Percentiles rank a stretch among this genome's conserved stretches.
These are phyloP conservation scores for Bipolaris victoriae DNA, from an alignment of 2,329 filamentous ascomycete species.

Conservation along the genomic window DNA sequence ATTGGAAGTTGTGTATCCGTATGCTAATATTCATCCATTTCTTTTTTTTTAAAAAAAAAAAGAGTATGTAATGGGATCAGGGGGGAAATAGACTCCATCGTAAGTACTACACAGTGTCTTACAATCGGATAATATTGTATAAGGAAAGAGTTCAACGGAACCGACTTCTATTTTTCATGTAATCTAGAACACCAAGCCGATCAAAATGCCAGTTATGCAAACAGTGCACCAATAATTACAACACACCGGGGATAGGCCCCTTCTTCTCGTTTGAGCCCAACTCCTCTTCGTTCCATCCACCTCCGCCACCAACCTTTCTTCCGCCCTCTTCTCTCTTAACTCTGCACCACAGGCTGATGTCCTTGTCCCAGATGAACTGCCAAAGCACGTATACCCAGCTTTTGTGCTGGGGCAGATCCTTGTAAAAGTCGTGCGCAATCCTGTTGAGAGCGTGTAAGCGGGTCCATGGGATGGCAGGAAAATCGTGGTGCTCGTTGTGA, in stretches of 20 bases:
- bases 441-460: slow-evolving; percentile 75
- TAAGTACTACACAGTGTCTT: no score
- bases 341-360: slow-evolving; percentile 87
- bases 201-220: slow-evolving; percentile 10
- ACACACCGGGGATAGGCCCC: slow-evolving; percentile 53
- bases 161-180: slow-evolving; percentile 2
- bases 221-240: slow-evolving; percentile 9
- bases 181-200: slow-evolving; percentile 4
- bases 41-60: no score
- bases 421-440: slow-evolving; percentile 90
- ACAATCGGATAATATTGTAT: neutral
- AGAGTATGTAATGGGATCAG: no score
- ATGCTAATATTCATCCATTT: no score
- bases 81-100: no score
- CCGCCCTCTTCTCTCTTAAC: slow-evolving; percentile 89
- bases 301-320: slow-evolving; percentile 59
- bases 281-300: slow-evolving; percentile 56
- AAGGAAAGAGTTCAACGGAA: neutral
- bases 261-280: slow-evolving; percentile 56
- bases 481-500: slow-evolving; percentile 99
- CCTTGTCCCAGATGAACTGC: slow-evolving; percentile 91
- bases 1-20: no score
- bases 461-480: slow-evolving; percentile 96
- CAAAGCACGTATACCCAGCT: slow-evolving; percentile 95
- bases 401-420: slow-evolving; percentile 80